These are phyloP conservation scores for Plantago elongata DNA, from an alignment of 257 asterid species.

Conservation along the genomic window DNA sequence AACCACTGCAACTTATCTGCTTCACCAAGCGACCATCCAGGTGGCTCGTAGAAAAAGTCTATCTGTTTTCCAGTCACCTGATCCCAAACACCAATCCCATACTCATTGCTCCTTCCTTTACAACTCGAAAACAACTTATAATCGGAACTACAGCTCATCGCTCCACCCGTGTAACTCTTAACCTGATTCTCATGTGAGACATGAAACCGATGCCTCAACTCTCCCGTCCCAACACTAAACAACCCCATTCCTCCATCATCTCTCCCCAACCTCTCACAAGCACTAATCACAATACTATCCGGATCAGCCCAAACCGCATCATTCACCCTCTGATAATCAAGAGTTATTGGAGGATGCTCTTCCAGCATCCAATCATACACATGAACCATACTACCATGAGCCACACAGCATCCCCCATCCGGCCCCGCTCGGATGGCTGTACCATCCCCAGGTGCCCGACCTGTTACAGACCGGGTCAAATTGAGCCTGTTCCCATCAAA, in stretches of 20 bases:
- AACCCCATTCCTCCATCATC: slow-evolving; percentile 91
- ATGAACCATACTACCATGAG: slow-evolving; percentile 90
- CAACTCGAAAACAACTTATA: slow-evolving; percentile 78
- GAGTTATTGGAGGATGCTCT: slow-evolving; percentile 72
- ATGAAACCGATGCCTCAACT: slow-evolving; percentile 55
- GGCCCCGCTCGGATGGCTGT: slow-evolving; percentile 92
- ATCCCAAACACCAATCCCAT: slow-evolving; percentile 94
- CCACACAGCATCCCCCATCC: slow-evolving; percentile 91
- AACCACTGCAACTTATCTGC: slow-evolving; percentile 90
- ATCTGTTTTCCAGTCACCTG: slow-evolving; percentile 71
- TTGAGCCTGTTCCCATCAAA: slow-evolving; percentile 78
- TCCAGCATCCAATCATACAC: slow-evolving; percentile 92
- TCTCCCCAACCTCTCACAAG: slow-evolving; percentile 75
- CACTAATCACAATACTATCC: slow-evolving; percentile 57
- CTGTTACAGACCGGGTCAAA: slow-evolving; percentile 38
- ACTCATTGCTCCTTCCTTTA: slow-evolving; percentile 82
- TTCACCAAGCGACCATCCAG: slow-evolving; percentile 84
- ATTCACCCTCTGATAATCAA: slow-evolving; percentile 84
- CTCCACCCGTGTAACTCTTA: slow-evolving; percentile 80
- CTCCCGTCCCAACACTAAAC: slow-evolving; percentile 56
- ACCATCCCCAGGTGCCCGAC: slow-evolving; percentile 85
- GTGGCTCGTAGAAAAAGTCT: slow-evolving; percentile 82
- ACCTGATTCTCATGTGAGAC: slow-evolving; percentile 66
- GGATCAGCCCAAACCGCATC: slow-evolving; percentile 77
- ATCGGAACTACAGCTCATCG: slow-evolving; percentile 61